These are phyloP conservation scores for Termitomyces eurrhizus DNA, from an alignment of 768 basidiomycete species.

Conservation along the genomic window DNA sequence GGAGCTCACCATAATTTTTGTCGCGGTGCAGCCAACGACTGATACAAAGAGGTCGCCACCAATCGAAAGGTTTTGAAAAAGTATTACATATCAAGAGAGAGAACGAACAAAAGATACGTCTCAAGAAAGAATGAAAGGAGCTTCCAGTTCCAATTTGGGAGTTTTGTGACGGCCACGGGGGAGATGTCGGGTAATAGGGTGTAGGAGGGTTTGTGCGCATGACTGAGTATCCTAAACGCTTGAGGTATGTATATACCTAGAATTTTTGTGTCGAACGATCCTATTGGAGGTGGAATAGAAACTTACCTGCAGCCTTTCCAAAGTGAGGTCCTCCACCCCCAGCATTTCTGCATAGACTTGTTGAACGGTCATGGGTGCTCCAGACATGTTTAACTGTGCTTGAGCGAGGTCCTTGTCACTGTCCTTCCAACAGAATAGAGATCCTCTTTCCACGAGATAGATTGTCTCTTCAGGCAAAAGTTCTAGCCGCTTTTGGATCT, in stretches of 20 bases:
- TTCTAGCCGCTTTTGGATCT: conserved; percentile 65
- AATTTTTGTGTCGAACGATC: neutral
- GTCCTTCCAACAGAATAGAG: conserved; percentile 79
- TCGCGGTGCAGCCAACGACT: conserved; percentile 45
- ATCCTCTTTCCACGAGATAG: conserved; percentile 89
- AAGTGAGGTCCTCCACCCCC: conserved; percentile 67
- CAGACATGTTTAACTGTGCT: conserved; percentile 39
- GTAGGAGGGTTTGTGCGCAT: conserved; percentile 51
- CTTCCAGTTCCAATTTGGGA: conserved; percentile 5
- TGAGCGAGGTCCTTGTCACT: conserved; percentile 27
- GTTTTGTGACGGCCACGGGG: conserved; percentile 24
- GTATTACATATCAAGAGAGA: conserved; percentile 29
- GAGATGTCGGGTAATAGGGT: conserved; percentile 33
- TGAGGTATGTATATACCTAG: conserved; percentile 91
- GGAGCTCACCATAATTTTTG: conserved; percentile 47
- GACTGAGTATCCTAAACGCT: conserved; percentile 86
- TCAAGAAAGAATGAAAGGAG: conserved; percentile 25
- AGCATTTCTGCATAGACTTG: conserved; percentile 88
- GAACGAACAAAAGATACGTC: conserved; percentile 30
- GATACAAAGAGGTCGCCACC: conserved; percentile 63
- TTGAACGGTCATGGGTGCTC: conserved; percentile 85
- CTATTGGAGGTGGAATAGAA: neutral
- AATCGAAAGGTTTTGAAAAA: conserved; percentile 36
- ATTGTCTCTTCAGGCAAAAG: conserved; percentile 93
- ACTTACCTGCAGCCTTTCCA: conserved; percentile 86